These are phyloP conservation scores for Whalleya microplaca DNA, from an alignment of 2,329 filamentous ascomycete genomes.

Conservation along the genomic window DNA sequence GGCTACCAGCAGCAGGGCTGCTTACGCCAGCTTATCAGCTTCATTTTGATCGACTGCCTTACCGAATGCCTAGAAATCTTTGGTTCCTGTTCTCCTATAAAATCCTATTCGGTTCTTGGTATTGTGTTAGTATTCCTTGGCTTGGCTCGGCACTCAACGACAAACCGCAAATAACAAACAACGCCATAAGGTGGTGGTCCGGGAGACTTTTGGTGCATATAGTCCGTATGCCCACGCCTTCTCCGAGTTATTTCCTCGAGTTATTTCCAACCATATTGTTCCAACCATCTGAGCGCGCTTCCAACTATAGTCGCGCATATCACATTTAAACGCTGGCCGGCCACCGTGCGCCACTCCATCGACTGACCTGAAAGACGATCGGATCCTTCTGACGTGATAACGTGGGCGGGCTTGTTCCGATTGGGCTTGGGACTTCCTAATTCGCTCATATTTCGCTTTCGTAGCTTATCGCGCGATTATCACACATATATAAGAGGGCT, in stretches of 20 bases:
- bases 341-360: background rate
- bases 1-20: background rate
- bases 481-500: slow-evolving; percentile 16
- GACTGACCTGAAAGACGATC: background rate
- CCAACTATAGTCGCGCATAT: slow-evolving; percentile 8
- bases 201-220: slow-evolving; percentile 1
- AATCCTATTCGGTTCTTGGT: background rate
- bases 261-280: background rate
- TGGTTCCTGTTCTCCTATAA: background rate
- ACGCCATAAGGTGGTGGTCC: slow-evolving; percentile 1
- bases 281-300: slow-evolving; percentile 7
- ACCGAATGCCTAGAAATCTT: background rate
- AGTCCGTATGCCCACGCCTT: slow-evolving; percentile 22
- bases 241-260: slow-evolving; percentile 10
- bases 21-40: background rate
- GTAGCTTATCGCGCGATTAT: slow-evolving; percentile 13
- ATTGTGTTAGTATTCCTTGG: background rate
- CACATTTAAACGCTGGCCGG: background rate
- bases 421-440: slow-evolving; percentile 29
- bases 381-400: background rate
- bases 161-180: slow-evolving; percentile 6
- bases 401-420: slow-evolving; percentile 21
- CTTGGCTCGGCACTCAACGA: background rate
- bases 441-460: slow-evolving; percentile 24
- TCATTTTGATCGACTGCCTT: too few relatives aligned